A percentile compares a stretch with the other conserved stretches of the same genome.
Conservation (phyloP, 208 protist species). For the Trypanosoma boissoni region DNA sequence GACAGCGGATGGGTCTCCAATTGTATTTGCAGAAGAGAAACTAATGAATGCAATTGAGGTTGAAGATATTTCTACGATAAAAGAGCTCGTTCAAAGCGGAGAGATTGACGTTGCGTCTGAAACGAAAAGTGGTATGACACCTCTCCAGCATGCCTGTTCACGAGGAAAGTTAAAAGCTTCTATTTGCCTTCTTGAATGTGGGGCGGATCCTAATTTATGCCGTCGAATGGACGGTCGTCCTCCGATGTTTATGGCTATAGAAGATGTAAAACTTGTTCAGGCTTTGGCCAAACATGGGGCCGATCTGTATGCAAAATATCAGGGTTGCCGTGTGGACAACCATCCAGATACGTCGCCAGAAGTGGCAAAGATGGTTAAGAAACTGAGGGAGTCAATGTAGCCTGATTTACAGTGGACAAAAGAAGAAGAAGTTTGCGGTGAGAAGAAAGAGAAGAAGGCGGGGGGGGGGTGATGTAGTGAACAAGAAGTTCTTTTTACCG, state of each 20-base stretch:
- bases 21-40: constrained; percentile 55
- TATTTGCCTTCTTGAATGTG: constrained; percentile 56
- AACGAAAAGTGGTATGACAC: constrained; percentile 76
- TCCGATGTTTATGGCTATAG: constrained; percentile 85
- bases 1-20: constrained; percentile 44
- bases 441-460: constrained; percentile 18
- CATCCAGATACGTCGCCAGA: constrained; percentile 77
- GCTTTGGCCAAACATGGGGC: constrained; percentile 68
- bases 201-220: constrained; percentile 67
- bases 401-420: constrained; percentile 4
- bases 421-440: constrained; percentile 1
- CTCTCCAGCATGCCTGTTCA: constrained; percentile 75
- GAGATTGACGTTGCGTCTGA: constrained; percentile 56
- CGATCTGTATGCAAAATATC: constrained; percentile 63
- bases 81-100: constrained; percentile 32
- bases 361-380: constrained; percentile 45
- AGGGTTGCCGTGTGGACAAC: constrained; percentile 65
- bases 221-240: constrained; percentile 68
- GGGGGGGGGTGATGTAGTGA: constrained; percentile 1
- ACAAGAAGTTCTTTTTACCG: neutral
- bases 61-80: constrained; percentile 48
- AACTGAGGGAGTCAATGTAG: constrained; percentile 43
- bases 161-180: constrained; percentile 53
- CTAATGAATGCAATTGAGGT: constrained; percentile 55
- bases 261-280: constrained; percentile 60